Conservation (phyloP, 495 filamentous ascomycete species). For the Neurospora sp. region DNA sequence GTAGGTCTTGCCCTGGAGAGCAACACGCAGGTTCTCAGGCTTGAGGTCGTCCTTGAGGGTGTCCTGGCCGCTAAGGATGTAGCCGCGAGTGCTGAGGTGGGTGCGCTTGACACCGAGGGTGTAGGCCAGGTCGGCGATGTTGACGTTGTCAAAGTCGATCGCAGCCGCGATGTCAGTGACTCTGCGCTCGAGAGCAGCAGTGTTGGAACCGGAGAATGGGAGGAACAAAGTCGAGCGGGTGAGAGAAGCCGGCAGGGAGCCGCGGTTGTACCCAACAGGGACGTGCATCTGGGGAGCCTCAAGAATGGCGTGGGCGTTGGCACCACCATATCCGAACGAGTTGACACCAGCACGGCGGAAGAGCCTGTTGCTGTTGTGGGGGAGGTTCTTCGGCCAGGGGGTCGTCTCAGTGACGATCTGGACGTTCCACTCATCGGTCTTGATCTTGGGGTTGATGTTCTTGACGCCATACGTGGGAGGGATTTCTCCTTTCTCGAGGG, state of each 20-base stretch:
- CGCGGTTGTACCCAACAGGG: neutral
- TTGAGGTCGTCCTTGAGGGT: slow-evolving; percentile 1
- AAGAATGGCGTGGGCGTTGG: slow-evolving; percentile 47
- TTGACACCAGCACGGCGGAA: slow-evolving; percentile 40
- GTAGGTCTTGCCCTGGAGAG: neutral
- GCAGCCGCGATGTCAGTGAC: neutral
- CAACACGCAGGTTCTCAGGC: neutral
- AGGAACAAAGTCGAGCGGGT: neutral
- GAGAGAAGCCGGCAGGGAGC: neutral
- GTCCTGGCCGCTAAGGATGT: slow-evolving; percentile 1
- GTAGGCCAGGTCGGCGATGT: slow-evolving; percentile 16
- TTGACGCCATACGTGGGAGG: slow-evolving; percentile 34
- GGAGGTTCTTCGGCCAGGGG: slow-evolving; percentile 14
- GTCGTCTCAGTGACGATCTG: slow-evolving; percentile 17
- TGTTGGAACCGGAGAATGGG: slow-evolving; percentile 4
- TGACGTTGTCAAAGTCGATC: slow-evolving; percentile 1
- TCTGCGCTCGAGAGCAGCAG: neutral
- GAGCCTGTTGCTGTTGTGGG: slow-evolving; percentile 1
- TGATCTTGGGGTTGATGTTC: slow-evolving; percentile 35
- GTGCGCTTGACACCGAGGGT: slow-evolving; percentile 24
- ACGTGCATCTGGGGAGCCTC: slow-evolving; percentile 23
- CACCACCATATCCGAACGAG: slow-evolving; percentile 49
- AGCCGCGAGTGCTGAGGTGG: slow-evolving; percentile 5
- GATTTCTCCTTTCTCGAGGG: slow-evolving; percentile 40
- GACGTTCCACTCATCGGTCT: slow-evolving; percentile 17